Conservation (phyloP, 495 filamentous ascomycete genomes). For the Endocarpon pusillum region DNA sequence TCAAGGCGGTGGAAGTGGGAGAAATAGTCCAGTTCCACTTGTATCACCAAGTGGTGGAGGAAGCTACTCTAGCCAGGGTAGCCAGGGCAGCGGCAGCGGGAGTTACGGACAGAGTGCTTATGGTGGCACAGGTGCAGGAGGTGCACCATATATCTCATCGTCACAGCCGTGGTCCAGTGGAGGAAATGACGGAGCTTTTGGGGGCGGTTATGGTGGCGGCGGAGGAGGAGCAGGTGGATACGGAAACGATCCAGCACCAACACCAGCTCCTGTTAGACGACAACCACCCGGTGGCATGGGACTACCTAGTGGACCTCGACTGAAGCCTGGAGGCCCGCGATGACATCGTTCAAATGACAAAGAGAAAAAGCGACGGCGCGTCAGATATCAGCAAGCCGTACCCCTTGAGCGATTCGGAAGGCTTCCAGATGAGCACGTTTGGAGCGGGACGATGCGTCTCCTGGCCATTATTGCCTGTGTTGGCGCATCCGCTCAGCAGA, state of each 20-base stretch:
- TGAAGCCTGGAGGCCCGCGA: slow-evolving; percentile 1
- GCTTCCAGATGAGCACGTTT: too few relatives aligned
- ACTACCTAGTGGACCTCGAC: neutral
- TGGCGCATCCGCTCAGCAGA: too few relatives aligned
- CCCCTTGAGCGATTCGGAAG: too few relatives aligned
- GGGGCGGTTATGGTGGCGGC: slow-evolving; percentile 2
- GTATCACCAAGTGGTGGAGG: slow-evolving; percentile 1
- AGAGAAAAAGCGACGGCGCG: too few relatives aligned
- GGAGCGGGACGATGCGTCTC: too few relatives aligned
- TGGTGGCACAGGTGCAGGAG: neutral
- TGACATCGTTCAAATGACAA: too few relatives aligned
- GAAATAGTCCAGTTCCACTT: slow-evolving; percentile 4
- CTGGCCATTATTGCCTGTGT: too few relatives aligned
- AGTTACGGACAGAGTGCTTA: slow-evolving; percentile 1
- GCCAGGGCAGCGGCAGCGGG: neutral
- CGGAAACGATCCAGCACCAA: neutral
- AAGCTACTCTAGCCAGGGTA: slow-evolving; percentile 1
- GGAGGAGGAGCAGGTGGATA: slow-evolving; percentile 1
- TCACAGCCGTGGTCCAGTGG: too few relatives aligned
- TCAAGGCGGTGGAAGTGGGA: slow-evolving; percentile 8
- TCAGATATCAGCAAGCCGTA: too few relatives aligned
- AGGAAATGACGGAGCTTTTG: neutral
- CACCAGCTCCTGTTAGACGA: neutral
- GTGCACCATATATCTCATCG: neutral
- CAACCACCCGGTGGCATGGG: neutral